Evolutionary conservation across 2,329 filamentous ascomycete species (phyloP).

Genomic region (Pyricularia sp.): DNA sequence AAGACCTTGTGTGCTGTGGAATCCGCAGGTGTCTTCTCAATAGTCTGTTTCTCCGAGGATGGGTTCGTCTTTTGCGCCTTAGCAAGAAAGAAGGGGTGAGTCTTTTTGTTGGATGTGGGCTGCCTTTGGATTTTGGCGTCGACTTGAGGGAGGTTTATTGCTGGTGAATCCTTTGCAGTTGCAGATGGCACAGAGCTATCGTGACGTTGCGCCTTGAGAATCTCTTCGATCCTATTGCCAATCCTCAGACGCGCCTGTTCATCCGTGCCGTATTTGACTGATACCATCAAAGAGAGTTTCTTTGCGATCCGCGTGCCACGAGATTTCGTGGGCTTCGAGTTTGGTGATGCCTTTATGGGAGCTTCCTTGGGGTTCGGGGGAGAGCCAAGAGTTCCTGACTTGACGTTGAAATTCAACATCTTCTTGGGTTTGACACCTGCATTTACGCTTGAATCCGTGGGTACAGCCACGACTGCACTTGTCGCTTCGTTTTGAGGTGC

Average conservation of each 20-base stretch:
- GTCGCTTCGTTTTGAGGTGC: background rate
- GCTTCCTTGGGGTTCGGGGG: slow-evolving; percentile 35
- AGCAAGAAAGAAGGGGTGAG: slow-evolving; percentile 58
- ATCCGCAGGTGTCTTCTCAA: slow-evolving; percentile 17
- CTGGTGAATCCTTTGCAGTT: background rate
- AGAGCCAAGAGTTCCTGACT: slow-evolving; percentile 53
- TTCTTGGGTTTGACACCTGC: slow-evolving; percentile 27
- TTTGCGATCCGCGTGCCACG: background rate
- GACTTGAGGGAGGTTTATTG: background rate
- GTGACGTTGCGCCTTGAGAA: background rate
- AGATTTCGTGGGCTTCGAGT: background rate
- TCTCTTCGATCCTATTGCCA: slow-evolving; percentile 6
- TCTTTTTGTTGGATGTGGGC: slow-evolving; percentile 8
- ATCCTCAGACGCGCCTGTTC: slow-evolving; percentile 7
- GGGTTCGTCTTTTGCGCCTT: slow-evolving; percentile 30
- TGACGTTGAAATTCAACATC: slow-evolving; percentile 46
- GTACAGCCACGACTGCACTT: background rate
- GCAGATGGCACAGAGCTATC: background rate
- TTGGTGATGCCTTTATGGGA: slow-evolving; percentile 5
- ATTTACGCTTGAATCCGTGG: background rate
- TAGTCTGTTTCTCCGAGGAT: slow-evolving; percentile 12
- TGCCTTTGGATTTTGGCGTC: background rate
- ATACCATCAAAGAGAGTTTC: background rate
- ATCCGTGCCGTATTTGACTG: slow-evolving; percentile 6
- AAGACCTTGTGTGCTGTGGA: slow-evolving; percentile 29